These are phyloP conservation scores for Venturia asperata DNA, from an alignment of 2,329 filamentous ascomycete genomes.

Conservation along the genomic window DNA sequence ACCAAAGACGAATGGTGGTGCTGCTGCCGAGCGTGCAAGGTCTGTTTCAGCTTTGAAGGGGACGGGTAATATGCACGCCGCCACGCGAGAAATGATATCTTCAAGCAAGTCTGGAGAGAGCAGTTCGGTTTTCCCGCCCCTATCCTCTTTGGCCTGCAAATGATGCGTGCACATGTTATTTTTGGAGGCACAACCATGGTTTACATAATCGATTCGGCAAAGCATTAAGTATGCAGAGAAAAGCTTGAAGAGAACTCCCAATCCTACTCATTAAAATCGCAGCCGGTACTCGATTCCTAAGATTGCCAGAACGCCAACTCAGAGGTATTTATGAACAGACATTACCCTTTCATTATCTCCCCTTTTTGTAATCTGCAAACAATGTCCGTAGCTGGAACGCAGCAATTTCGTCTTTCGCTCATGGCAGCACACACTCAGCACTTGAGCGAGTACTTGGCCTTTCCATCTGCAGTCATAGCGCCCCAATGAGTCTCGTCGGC, in stretches of 20 bases:
- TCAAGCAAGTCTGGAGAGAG: neutral
- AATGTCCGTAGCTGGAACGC: neutral
- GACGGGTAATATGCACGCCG: neutral
- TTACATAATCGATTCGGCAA: too few species aligned
- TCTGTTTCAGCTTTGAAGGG: neutral
- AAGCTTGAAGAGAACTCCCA: too few species aligned
- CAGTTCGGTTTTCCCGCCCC: neutral
- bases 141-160: too few species aligned
- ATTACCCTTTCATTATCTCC: neutral
- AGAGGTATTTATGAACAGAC: neutral
- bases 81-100: neutral
- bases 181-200: too few species aligned
- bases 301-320: neutral
- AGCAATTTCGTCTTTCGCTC: neutral
- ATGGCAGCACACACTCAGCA: slow-evolving; percentile 30
- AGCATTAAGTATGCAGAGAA: too few species aligned
- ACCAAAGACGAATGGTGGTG: neutral
- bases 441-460: slow-evolving; percentile 48
- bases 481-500: slow-evolving; percentile 64
- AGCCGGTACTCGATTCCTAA: neutral
- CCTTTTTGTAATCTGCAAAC: neutral
- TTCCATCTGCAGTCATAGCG: slow-evolving; percentile 54
- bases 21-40: neutral
- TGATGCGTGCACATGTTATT: too few species aligned
- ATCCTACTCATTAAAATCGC: too few species aligned